These are phyloP conservation scores for Cyberlindnera japonica DNA, from an alignment of 805 yeast species.

Conservation along the genomic window DNA sequence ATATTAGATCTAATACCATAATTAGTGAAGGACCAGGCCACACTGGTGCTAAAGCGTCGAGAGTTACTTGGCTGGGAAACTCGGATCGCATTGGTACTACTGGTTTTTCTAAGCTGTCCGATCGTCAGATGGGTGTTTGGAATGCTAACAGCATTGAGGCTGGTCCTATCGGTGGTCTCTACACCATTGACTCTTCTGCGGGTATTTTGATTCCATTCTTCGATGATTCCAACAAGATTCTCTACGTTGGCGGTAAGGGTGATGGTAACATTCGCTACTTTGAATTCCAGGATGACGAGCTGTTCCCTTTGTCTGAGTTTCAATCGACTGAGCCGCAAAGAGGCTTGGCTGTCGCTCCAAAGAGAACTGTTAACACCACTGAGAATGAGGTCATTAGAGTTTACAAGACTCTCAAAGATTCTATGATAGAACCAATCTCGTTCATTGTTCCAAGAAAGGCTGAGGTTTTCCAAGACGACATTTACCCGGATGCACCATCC, in stretches of 20 bases:
- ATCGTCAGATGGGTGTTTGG: slow-evolving; percentile 96
- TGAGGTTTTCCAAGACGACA: slow-evolving; percentile 88
- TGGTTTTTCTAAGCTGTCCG: slow-evolving; percentile 89
- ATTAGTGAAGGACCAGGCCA: slow-evolving; percentile 87
- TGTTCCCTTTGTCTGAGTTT: slow-evolving; percentile 83
- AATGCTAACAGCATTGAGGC: slow-evolving; percentile 65
- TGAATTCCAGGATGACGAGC: slow-evolving; percentile 82
- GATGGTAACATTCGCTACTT: slow-evolving; percentile 96
- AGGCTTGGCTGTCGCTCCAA: slow-evolving; percentile 90
- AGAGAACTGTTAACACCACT: slow-evolving; percentile 68
- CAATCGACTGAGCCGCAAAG: slow-evolving; percentile 91
- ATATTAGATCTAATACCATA: slow-evolving; percentile 68
- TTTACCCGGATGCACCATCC: slow-evolving; percentile 89
- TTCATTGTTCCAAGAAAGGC: slow-evolving; percentile 93
- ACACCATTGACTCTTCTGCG: slow-evolving; percentile 82
- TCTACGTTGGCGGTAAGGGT: slow-evolving; percentile 94
- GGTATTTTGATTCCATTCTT: slow-evolving; percentile 91
- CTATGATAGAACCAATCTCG: slow-evolving; percentile 82
- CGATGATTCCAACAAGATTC: slow-evolving; percentile 74
- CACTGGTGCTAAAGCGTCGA: slow-evolving; percentile 84
- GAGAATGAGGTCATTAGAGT: slow-evolving; percentile 82
- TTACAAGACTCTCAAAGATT: slow-evolving; percentile 86
- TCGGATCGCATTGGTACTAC: slow-evolving; percentile 84
- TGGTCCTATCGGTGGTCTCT: slow-evolving; percentile 90
- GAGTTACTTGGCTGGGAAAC: slow-evolving; percentile 89